A percentile compares a stretch with the other conserved stretches of the same genome.
Evolutionary conservation across 2,329 filamentous ascomycete species (phyloP).

Genomic region (Calonectria fujianensis): DNA sequence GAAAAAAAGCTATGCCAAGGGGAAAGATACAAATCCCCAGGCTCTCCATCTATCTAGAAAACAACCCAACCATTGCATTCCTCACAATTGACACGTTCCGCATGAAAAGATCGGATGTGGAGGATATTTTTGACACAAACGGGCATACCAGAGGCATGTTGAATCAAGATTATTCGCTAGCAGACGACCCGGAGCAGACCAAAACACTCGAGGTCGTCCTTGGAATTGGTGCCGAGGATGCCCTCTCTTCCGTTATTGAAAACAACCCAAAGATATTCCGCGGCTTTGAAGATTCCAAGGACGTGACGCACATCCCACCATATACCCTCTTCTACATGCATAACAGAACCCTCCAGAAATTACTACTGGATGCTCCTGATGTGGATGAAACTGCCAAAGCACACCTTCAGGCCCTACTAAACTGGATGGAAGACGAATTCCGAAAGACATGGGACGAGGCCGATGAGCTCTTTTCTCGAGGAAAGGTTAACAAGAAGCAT

Average conservation of each 20-base stretch:
- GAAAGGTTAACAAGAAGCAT: constrained; percentile 12
- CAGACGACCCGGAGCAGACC: background rate
- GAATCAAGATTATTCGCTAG: background rate
- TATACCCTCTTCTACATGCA: constrained; percentile 30
- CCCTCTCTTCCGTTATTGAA: constrained; percentile 8
- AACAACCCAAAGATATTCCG: constrained; percentile 4
- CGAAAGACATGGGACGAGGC: constrained; percentile 35
- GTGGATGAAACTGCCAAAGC: constrained; percentile 1
- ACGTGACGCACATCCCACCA: background rate
- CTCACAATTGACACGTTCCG: background rate
- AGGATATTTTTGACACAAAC: background rate
- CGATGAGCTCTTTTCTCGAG: constrained; percentile 30
- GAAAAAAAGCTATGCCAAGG: constrained; percentile 8
- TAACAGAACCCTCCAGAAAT: background rate
- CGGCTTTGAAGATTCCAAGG: background rate
- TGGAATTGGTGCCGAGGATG: background rate
- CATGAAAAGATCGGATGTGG: rapidly evolving
- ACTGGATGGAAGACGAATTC: constrained; percentile 36
- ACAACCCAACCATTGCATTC: constrained; percentile 28
- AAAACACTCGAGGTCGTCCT: background rate
- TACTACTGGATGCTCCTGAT: background rate
- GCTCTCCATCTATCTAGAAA: background rate
- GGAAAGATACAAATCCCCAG: constrained; percentile 1
- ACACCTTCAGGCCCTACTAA: constrained; percentile 1
- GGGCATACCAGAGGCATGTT: background rate